Evolutionary conservation across 2,329 filamentous ascomycete genomes (phyloP).

Genomic region (Lachnellula subtilissima): DNA sequence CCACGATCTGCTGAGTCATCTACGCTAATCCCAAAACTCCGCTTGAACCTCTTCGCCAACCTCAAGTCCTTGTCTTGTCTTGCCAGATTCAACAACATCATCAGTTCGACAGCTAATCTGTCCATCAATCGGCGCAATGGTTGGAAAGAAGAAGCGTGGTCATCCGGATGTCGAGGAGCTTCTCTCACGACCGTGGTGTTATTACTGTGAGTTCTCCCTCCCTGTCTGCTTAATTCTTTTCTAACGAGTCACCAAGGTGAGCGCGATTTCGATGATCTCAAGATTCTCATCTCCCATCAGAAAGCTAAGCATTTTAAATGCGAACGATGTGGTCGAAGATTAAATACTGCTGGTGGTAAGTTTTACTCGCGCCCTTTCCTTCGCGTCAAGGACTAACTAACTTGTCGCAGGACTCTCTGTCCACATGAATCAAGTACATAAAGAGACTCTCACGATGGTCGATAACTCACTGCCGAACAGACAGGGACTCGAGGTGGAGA

Average conservation of each 20-base stretch:
- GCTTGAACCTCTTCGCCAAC: not conserved
- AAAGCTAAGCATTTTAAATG: constrained; percentile 99
- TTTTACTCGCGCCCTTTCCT: constrained; percentile 4
- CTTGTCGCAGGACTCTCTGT: constrained; percentile 71
- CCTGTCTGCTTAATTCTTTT: constrained; percentile 1
- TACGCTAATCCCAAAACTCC: not conserved
- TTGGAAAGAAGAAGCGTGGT: constrained; percentile 88
- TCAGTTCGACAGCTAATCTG: not conserved
- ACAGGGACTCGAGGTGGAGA: constrained; percentile 82
- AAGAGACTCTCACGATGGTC: constrained; percentile 79
- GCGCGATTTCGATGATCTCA: constrained; percentile 94
- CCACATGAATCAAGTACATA: constrained; percentile 98
- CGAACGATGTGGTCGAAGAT: constrained; percentile 76
- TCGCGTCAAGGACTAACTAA: constrained; percentile 8
- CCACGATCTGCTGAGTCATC: no score
- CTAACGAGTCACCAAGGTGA: constrained; percentile 52
- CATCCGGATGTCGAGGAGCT: constrained; percentile 86
- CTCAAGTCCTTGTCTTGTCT: not conserved
- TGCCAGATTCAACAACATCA: not conserved
- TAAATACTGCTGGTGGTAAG: constrained; percentile 92
- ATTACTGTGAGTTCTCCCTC: constrained; percentile 68
- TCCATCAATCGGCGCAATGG: constrained; percentile 37
- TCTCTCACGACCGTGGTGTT: constrained; percentile 87
- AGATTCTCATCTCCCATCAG: constrained; percentile 94
- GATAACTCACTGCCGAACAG: constrained; percentile 90